Evolutionary conservation across 2,329 filamentous ascomycete genomes (phyloP).

Genomic region (Diaporthe sp.): DNA sequence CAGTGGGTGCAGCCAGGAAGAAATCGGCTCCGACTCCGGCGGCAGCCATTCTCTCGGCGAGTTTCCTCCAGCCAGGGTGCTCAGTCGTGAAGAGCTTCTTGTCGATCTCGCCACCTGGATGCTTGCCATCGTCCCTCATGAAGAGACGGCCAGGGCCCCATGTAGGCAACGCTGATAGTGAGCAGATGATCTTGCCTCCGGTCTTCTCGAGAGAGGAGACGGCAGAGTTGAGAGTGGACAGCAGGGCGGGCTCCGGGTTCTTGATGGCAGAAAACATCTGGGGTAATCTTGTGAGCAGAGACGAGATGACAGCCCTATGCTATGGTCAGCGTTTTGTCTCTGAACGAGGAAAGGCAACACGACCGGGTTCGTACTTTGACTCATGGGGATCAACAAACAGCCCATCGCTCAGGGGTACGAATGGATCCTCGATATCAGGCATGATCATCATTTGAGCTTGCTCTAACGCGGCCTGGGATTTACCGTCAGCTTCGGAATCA

Average conservation of each 20-base stretch:
- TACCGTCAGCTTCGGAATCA: not conserved
- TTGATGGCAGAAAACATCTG: slow-evolving; percentile 89
- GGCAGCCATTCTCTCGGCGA: slow-evolving; percentile 88
- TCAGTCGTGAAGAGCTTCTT: slow-evolving; percentile 94
- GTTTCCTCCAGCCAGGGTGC: slow-evolving; percentile 87
- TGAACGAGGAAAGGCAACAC: not conserved
- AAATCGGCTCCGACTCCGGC: slow-evolving; percentile 91
- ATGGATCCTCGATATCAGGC: slow-evolving; percentile 97
- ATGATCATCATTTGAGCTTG: slow-evolving; percentile 99
- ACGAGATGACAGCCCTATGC: slow-evolving; percentile 79
- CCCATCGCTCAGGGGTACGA: slow-evolving; percentile 90
- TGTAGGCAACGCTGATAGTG: slow-evolving; percentile 88
- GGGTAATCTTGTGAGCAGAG: slow-evolving; percentile 87
- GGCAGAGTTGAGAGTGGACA: slow-evolving; percentile 87
- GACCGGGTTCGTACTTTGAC: slow-evolving; percentile 71
- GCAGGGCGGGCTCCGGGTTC: slow-evolving; percentile 89
- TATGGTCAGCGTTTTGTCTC: slow-evolving; percentile 46
- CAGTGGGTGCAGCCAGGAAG: slow-evolving; percentile 91
- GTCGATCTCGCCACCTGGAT: slow-evolving; percentile 88
- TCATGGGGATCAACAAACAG: slow-evolving; percentile 96
- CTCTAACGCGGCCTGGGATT: slow-evolving; percentile 75
- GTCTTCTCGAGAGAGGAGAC: slow-evolving; percentile 87
- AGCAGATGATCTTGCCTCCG: slow-evolving; percentile 93
- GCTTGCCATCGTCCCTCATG: slow-evolving; percentile 88
- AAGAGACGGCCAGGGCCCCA: slow-evolving; percentile 90